Base-by-base conservation (phyloP, 345 rosid genomes). In the Camelina sativa region DNA sequence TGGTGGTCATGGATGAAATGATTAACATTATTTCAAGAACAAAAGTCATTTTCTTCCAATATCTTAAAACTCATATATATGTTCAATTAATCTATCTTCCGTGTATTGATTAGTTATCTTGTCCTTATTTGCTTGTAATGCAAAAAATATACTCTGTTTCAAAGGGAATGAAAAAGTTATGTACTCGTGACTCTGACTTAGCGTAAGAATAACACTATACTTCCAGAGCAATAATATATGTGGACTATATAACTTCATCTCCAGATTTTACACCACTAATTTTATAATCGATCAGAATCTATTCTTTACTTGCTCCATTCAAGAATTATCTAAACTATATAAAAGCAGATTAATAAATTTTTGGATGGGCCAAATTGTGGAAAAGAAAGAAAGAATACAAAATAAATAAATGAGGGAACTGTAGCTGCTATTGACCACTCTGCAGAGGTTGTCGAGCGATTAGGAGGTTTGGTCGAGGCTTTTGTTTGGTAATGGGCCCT, bases 61-160 rank as follows among this genome's bases (percentile, higher is more conserved):
- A 34, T 30, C 38, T 56, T 38, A 65, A 71, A 63, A 58, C 38
- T 38, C 52, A 48, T 77, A 25, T 32, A 32, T 15, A 25, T 57
- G 68, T 71, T 58, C 76, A 77, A 48, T 71, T 68, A 47, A 77
- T 77, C 56, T 62, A 40, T 12, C 5, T 43, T 35, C 17, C 11
- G 6, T 63, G 46, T 25, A 22, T 25, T 76, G 74, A 68, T 68
- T 15, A 17, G 19, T 11, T 66, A 76, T 57, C 56, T 65, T 71
- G 76, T 57, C 76, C 62, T 64, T 71, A 64, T 71, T 56, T 56
- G 76, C 61, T 40, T 70, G 46, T 46, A 28, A 28, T 64, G 76
- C 30, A 28, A 43, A 71, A 34, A 40, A 48, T 38, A 25, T 28
- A 64, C 35, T 55, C 47, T 57, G 60, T 17, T 28, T 34, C 8